Percentiles rank a stretch among this genome's conserved stretches.
phyloP scores from a whole-genome alignment of 129 eudicot species.

The Solidago caesia region DNA sequence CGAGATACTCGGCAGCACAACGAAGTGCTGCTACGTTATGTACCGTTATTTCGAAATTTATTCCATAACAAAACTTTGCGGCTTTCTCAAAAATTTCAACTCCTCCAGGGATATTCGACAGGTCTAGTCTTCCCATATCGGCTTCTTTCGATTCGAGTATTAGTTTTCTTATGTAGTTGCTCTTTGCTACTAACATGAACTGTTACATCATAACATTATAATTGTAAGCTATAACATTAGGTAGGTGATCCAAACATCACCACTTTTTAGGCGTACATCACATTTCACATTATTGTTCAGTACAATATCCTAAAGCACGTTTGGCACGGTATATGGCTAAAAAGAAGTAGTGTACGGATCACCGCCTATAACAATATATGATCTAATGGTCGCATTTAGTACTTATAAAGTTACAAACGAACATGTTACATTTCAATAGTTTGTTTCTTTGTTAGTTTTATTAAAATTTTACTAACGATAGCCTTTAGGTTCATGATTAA shows the following conservation, averaged over 20 bases:
- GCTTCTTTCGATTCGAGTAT: conserved; percentile 73
- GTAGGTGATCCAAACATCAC: no score
- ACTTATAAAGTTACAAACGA: no score
- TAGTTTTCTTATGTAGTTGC: conserved; percentile 74
- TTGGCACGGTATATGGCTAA: no score
- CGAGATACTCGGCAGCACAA: conserved; percentile 92
- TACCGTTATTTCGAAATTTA: conserved; percentile 89
- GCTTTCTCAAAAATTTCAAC: conserved; percentile 84
- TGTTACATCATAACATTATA: conserved; percentile 24
- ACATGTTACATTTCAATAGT: no score
- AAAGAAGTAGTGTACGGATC: no score
- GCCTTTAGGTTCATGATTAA: no score
- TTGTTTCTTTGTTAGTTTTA: not conserved
- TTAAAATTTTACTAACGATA: not conserved
- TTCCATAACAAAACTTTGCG: conserved; percentile 92
- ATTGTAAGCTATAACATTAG: no score
- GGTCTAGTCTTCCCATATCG: conserved; percentile 58
- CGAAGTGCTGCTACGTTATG: conserved; percentile 95
- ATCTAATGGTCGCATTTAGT: no score
- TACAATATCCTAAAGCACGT: no score
- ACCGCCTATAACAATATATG: no score
- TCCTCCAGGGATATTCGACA: conserved; percentile 89
- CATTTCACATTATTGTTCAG: no score
- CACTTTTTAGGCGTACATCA: no score
- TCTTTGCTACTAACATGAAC: conserved; percentile 98